These are phyloP conservation scores for Tinospora cordifolia DNA, from an alignment of 164 flowering plant species.

Conservation along the genomic window DNA sequence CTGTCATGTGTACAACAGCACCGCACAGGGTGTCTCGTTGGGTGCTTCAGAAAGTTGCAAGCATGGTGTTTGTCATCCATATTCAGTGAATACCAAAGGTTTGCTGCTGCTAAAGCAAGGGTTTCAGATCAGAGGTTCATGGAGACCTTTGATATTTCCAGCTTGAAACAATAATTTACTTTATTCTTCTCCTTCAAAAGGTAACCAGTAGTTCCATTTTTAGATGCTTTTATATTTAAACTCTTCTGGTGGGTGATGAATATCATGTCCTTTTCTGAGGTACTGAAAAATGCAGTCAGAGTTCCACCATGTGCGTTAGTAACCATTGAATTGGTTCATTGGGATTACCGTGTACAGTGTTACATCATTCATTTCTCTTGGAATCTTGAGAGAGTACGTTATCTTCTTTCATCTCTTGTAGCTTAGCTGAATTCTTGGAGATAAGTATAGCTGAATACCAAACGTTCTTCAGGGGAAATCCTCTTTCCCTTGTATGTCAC, in stretches of 20 bases:
- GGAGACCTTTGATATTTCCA: slow-evolving; percentile 48
- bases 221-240: background rate
- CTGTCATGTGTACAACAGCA: slow-evolving; percentile 30
- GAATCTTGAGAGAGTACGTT: no score
- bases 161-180: slow-evolving; percentile 30
- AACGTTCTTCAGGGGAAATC: no score
- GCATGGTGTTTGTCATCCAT: slow-evolving; percentile 59
- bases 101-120: slow-evolving; percentile 62
- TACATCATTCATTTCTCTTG: no score
- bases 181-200: slow-evolving; percentile 28
- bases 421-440: no score
- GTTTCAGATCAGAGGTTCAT: slow-evolving; percentile 63
- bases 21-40: slow-evolving; percentile 68
- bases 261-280: no score
- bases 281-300: background rate
- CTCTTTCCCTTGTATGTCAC: no score
- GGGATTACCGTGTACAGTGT: no score
- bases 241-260: no score
- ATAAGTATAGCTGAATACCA: no score
- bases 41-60: slow-evolving; percentile 58
- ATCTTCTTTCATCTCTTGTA: no score
- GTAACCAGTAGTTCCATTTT: background rate
- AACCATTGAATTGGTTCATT: no score
- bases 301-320: background rate
- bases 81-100: slow-evolving; percentile 55